Base-by-base conservation (phyloP, 805 yeast species). In the Wickerhamiella lipophila region DNA sequence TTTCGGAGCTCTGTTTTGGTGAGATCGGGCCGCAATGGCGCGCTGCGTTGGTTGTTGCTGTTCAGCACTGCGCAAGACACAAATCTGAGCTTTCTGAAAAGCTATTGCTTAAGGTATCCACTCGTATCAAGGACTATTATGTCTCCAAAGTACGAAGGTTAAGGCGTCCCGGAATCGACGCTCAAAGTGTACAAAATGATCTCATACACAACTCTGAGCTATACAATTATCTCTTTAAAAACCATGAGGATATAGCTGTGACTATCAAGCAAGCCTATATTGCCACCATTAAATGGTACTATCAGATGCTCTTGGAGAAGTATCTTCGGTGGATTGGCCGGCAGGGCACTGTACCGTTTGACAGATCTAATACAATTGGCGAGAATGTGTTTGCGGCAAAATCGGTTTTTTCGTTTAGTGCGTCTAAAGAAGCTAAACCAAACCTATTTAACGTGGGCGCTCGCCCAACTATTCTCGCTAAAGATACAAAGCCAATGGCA, bases 201-300 rank as follows among this genome's bases (percentile, higher is more conserved):
- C 64, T 92, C 46, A 61, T 85, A 3, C 69, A 71, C 38, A 78
- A 79, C n/a, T 75, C 74, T 52, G 84, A 80, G 46, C 70, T 77
- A 1, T 83, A 67, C 55, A 65, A 66, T 2, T 86, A 83, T 52
- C 61, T 89, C 34, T 62, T 68, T 3, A 58, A 64, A 3, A 74
- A 77, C 45, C 75, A 82, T 50, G 70, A 74, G 7, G 71, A 77
- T 6, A 65, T 92, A 49, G 89, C 95, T 0, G 61, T 67, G 13
- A 92, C 85, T 58, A 70, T 92, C 35, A 73, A 78, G 49, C 74
- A 75, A 57, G 97, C 96, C 0, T 92, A 92, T 62, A 67, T 79
- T 16, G 79, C 78, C 58, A 89, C 97, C 2, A 88, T 92, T 84
- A 71, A 76, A 58, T 92, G 98, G 98, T 92, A 89, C 66, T 92